Percentiles rank a stretch among this genome's conserved stretches.
Evolutionary conservation across 345 rosid species (phyloP).

Genomic region (Populus euphratica): DNA sequence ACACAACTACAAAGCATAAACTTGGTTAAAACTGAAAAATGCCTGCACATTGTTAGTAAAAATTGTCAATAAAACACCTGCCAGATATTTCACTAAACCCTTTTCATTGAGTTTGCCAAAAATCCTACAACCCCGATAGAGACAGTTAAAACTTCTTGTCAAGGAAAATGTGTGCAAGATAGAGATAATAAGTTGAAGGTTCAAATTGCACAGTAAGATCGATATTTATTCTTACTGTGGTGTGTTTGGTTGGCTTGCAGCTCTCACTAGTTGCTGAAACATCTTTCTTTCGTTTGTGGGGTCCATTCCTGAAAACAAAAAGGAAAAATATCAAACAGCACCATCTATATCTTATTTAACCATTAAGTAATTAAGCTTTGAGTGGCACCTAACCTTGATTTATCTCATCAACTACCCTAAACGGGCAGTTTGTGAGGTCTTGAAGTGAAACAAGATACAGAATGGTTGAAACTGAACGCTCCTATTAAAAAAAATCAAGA

Average conservation of each 20-base stretch:
- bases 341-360: neutral
- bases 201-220: neutral
- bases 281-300: slow-evolving; percentile 93
- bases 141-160: too few species aligned
- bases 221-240: slow-evolving; percentile 66
- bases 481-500: slow-evolving; percentile 33
- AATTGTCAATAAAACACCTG: too few species aligned
- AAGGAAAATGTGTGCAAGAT: neutral
- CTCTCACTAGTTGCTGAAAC: slow-evolving; percentile 96
- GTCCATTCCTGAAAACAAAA: slow-evolving; percentile 71
- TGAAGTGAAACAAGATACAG: slow-evolving; percentile 96
- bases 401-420: slow-evolving; percentile 95
- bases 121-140: too few species aligned
- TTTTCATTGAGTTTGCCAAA: too few species aligned
- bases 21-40: too few species aligned
- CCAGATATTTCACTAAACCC: too few species aligned
- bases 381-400: slow-evolving; percentile 66
- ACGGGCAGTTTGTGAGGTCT: slow-evolving; percentile 95
- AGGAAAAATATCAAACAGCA: neutral
- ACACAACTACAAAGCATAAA: too few species aligned
- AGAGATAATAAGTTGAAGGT: neutral
- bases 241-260: slow-evolving; percentile 88
- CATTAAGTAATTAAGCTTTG: neutral
- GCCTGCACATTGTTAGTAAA: too few species aligned
- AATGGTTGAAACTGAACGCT: slow-evolving; percentile 89